Base-by-base conservation (phyloP, 768 basidiomycete species). In the Chalciporus chontae region DNA sequence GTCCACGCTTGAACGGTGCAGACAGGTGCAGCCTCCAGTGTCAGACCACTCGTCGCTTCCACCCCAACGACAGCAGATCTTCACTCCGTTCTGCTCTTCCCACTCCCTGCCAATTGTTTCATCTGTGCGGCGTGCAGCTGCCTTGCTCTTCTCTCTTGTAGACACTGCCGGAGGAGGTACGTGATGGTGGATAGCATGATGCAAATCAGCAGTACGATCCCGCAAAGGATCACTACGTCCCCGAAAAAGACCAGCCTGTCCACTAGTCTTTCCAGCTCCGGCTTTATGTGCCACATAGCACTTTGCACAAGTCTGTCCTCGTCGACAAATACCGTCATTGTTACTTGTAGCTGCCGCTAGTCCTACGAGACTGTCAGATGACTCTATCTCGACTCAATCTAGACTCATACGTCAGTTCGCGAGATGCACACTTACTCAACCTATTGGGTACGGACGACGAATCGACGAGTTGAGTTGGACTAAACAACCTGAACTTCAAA, bases 61-160 rank as follows among this genome's bases (percentile, higher is more conserved):
- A 15, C 14, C 18, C 6, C 37, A 43, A 21, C n/a, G 11, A 23
- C 26, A 43, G 40, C 10, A 29, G 44, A 32, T 34, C 23, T 19
- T 23, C 17, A 32, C 17, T 43, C 37, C 2, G 8, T 19, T 17
- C 7, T 34, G 8, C 21, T 18, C 26, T 5, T 41, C 40, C 40
- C 40, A 15, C 37, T 24, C 41, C n/a, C 42, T 15, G 47, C 43
- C 8, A 57, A 17, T n/a, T 45, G 53, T 40, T 17, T 57, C 37
- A 56, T 17, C 23, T 63, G 50, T n/a, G 54, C 58, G 15, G 15
- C 18, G 29, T 66, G 41, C n/a, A 58, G 17, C 44, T 13, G 45
- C 27, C 50, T 39, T 32, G 63, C 62, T 36, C 64, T 63, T 26
- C 3, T 48, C 17, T 64, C 58, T 48, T 56, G 60, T n/a, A 43